Evolutionary conservation across 1,284 basidiomycete genomes (phyloP), one percentile per base, ranked within the genome.

Genomic region (Sporisorium scitamineum): DNA sequence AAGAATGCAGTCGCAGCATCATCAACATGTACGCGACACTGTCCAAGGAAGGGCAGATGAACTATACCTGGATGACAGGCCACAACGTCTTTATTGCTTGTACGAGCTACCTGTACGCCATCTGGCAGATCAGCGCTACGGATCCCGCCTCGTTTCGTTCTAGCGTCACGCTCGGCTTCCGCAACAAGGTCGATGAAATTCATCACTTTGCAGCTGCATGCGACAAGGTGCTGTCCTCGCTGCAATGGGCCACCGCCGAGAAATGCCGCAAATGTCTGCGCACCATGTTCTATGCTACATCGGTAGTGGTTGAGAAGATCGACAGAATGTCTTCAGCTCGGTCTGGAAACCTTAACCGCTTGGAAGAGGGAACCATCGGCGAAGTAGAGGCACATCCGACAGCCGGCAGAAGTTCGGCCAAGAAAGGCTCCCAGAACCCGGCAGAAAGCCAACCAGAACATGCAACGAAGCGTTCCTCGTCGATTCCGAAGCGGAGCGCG

Each of bases 11-110:
- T 54, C 61, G 74, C 52, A 66, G 70, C 70, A 76, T 76, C 66
- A 69, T 76, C 74, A 68, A 69, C 56, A 76, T 73, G 70, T 76
- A 76, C n/a, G 74, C 69, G 26, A 66, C 65, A 14, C 54, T 76
- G 22, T 72, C 74, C n/a, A 72, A 70, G 51, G 74, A 73, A 26
- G 70, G 74, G 1, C 74, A 76, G 48, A 72, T 73, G 69, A 76
- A 76, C 51, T 76, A 76, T 45, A 71, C 70, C 11, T 76, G 70
- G 70, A 76, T 76, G 74, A 76, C 74, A 7, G 74, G 74, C 10
- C 74, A 76, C 56, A 73, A 72, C 27, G 66, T 76, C 48, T 76
- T 72, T 27, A 69, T 73, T 51, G 70, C 66, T 13, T 72, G 74
- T 63, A 70, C 70, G 2, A 68, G 64, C 59, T 73, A 73, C 22